These are phyloP conservation scores for Lasiodiplodia sp. DNA, from an alignment of 2,329 filamentous ascomycete species.

Conservation along the genomic window DNA sequence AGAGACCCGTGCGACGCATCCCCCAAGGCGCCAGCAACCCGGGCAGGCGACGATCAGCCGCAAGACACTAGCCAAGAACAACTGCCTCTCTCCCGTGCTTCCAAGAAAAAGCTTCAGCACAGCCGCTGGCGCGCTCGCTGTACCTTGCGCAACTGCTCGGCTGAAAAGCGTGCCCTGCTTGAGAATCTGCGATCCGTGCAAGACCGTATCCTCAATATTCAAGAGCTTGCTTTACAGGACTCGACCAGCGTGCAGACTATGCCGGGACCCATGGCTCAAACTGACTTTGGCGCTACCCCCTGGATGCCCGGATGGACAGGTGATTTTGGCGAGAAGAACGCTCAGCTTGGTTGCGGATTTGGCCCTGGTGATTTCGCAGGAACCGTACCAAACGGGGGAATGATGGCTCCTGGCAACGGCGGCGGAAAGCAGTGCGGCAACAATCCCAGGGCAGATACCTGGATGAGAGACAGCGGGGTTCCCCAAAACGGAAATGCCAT, in stretches of 20 bases:
- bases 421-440: not conserved
- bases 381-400: not conserved
- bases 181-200: slow-evolving; percentile 10
- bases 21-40: not conserved
- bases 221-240: slow-evolving; percentile 8
- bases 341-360: slow-evolving; percentile 6
- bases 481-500: not conserved
- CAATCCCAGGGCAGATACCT: not conserved
- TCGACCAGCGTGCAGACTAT: not conserved
- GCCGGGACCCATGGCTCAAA: slow-evolving; percentile 6
- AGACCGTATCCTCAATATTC: slow-evolving; percentile 14
- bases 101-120: slow-evolving; percentile 27
- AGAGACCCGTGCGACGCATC: slow-evolving; percentile 2
- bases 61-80: not conserved
- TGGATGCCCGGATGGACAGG: slow-evolving; percentile 8
- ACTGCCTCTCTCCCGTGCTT: slow-evolving; percentile 4
- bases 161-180: slow-evolving; percentile 23
- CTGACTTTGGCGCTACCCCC: not conserved
- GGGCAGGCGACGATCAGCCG: slow-evolving; percentile 9
- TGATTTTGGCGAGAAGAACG: slow-evolving; percentile 12
- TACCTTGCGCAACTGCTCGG: slow-evolving; percentile 18
- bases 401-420: not conserved
- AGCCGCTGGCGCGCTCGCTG: slow-evolving; percentile 28
- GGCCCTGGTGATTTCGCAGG: not conserved
- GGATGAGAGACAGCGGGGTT: not conserved